Evolutionary conservation across 306 rosid genomes (phyloP), one percentile per base, ranked within the genome.

Genomic region (Prunus mume): DNA sequence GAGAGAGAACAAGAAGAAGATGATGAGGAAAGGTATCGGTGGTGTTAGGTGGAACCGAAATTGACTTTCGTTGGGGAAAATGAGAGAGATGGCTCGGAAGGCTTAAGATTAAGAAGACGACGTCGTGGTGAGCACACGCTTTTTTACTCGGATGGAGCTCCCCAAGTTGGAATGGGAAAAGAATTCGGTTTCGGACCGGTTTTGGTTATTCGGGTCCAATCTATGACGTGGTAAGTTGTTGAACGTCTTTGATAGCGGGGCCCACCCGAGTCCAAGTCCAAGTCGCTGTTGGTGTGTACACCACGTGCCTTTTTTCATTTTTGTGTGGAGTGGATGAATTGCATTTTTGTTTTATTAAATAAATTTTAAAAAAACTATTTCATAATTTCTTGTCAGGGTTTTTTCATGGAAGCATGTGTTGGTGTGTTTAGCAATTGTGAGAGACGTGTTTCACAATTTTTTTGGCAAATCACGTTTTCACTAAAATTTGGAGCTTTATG

Each of bases 51-150:
- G 57, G 49, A 52, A 63, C 71, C 18, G 67, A 71, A 55, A 47
- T 69, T 4, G 68, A 49, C 27, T 2, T 38, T 9, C 12, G 19
- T 9, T 30, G 12, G 20, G 49, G 47, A 9, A 5, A 27, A 30
- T 11, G 14, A 34, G 25, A 17, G 12, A 34, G 22, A 17, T 6
- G 7, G 68, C 12, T 17, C 4, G 0, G 4, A 0, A 0, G 58
- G 30, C 34, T 70, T 54, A 11, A 4, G 17, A 32, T 70, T 54
- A 11, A 4, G 17, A 32, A 69, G 71, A 81, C 76, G 80, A 65
- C 82, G 87, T 74, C 86, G 91, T 90, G 95, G 3, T n/a, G 6
- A 60, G 61, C 94, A 87, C 94, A 86, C 87, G 90, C 88, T 76
- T 54, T 47, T 6, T 62, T 0, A 49, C 43, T 6, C 4, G 3